Conservation (phyloP, 495 filamentous ascomycete species). For the Aspergillus kassunensis region DNA sequence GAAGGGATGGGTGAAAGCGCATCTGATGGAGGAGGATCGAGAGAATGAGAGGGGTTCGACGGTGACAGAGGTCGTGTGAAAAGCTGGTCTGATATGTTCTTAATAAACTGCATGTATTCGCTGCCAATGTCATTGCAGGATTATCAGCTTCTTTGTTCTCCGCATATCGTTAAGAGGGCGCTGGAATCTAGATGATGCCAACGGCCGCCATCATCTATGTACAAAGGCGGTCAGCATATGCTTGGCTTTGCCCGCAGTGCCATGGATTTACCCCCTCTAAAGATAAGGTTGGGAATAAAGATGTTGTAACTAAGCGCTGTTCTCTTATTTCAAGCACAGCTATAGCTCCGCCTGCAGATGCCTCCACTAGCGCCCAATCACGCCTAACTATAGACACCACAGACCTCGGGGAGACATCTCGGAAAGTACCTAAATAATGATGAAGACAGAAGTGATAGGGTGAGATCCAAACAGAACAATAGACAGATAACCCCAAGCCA, state of each 20-base stretch:
- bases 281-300: too few species aligned
- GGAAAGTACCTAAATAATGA: neutral
- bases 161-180: neutral
- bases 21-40: constrained; percentile 16
- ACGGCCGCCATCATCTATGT: constrained; percentile 9
- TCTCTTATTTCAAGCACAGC: neutral
- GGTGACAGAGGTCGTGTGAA: constrained; percentile 6
- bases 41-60: neutral
- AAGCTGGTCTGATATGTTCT: constrained; percentile 9
- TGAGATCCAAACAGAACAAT: constrained; percentile 14
- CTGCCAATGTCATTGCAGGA: constrained; percentile 12
- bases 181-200: constrained; percentile 11
- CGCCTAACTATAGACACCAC: neutral
- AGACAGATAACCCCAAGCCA: constrained; percentile 22
- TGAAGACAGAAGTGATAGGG: constrained; percentile 10
- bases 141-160: neutral
- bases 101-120: constrained; percentile 16
- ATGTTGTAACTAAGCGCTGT: neutral
- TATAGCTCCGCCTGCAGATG: neutral
- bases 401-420: neutral
- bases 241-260: constrained; percentile 15
- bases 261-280: too few species aligned
- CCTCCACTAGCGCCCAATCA: neutral
- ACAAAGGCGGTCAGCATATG: constrained; percentile 28
- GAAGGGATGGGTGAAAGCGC: constrained; percentile 13